Conservation (phyloP, 345 rosid genomes). For the Eucalyptus decipiens region DNA sequence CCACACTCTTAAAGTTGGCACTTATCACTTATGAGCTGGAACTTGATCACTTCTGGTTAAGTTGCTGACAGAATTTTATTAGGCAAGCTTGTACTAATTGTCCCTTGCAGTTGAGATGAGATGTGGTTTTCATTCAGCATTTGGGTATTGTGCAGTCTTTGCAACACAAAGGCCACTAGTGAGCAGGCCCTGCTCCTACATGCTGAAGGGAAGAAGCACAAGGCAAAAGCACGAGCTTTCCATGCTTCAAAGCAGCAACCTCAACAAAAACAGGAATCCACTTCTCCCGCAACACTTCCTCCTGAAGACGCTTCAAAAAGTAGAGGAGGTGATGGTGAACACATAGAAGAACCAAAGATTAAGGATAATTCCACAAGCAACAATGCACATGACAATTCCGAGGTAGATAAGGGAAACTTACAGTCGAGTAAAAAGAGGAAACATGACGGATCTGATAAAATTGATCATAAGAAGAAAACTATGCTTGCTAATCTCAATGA, state of each 20-base stretch:
- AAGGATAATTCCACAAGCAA: conserved; percentile 4
- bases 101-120: background rate
- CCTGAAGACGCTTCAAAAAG: conserved; percentile 11
- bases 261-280: conserved; percentile 23
- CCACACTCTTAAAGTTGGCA: background rate
- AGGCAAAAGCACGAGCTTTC: conserved; percentile 60
- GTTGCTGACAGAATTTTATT: background rate
- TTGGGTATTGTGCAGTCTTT: conserved; percentile 34
- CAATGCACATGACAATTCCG: background rate
- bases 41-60: background rate
- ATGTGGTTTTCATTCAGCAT: background rate
- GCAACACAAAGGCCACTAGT: conserved; percentile 76
- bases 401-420: conserved; percentile 14
- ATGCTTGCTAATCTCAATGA: background rate
- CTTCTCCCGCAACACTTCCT: conserved; percentile 13
- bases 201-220: conserved; percentile 94
- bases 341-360: conserved; percentile 12
- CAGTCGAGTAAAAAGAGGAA: conserved; percentile 46
- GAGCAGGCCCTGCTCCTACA: conserved; percentile 79
- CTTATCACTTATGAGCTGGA: background rate
- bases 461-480: background rate
- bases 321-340: background rate
- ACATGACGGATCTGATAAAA: conserved; percentile 10
- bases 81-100: background rate
- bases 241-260: conserved; percentile 47